phyloP scores from a whole-genome alignment of 495 filamentous ascomycete species.

The Xylaria cubensis region DNA sequence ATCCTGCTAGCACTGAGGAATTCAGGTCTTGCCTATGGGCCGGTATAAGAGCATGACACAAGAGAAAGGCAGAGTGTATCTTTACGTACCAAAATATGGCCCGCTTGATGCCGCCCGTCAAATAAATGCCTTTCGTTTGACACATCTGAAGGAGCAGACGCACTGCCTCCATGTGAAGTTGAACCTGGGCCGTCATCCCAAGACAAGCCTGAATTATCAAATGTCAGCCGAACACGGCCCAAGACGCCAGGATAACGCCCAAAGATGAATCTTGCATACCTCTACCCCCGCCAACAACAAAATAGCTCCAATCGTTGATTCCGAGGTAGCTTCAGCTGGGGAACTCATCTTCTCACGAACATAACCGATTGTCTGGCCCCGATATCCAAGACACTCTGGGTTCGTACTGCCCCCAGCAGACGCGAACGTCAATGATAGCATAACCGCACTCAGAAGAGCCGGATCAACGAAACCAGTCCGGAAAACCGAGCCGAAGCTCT shows the following conservation, averaged over 20 bases:
- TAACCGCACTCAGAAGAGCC: slow-evolving; percentile 48
- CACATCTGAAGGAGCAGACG: slow-evolving; percentile 35
- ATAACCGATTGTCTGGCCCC: slow-evolving; percentile 39
- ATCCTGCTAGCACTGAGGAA: slow-evolving; percentile 41
- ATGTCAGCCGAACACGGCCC: neutral
- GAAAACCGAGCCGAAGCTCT: slow-evolving; percentile 46
- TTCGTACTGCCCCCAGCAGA: slow-evolving; percentile 33
- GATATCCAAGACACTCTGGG: slow-evolving; percentile 43
- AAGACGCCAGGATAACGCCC: neutral
- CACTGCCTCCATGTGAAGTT: slow-evolving; percentile 47
- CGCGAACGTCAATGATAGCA: slow-evolving; percentile 44
- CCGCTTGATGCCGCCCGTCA: slow-evolving; percentile 47
- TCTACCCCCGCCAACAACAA: slow-evolving; percentile 47
- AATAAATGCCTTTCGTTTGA: slow-evolving; percentile 31
- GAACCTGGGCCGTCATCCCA: slow-evolving; percentile 41
- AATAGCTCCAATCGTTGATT: slow-evolving; percentile 50
- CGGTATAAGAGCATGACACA: neutral
- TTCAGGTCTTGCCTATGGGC: slow-evolving; percentile 47
- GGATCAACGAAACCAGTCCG: slow-evolving; percentile 40
- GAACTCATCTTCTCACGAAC: slow-evolving; percentile 44
- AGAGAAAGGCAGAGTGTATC: neutral
- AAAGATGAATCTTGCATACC: slow-evolving; percentile 32
- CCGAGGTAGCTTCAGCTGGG: slow-evolving; percentile 36
- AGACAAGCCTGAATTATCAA: slow-evolving; percentile 32
- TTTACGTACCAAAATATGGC: slow-evolving; percentile 49